A percentile compares a stretch with the other conserved stretches of the same genome.
These are phyloP conservation scores for Candida orba DNA, from an alignment of 805 yeast species.

Conservation along the genomic window DNA sequence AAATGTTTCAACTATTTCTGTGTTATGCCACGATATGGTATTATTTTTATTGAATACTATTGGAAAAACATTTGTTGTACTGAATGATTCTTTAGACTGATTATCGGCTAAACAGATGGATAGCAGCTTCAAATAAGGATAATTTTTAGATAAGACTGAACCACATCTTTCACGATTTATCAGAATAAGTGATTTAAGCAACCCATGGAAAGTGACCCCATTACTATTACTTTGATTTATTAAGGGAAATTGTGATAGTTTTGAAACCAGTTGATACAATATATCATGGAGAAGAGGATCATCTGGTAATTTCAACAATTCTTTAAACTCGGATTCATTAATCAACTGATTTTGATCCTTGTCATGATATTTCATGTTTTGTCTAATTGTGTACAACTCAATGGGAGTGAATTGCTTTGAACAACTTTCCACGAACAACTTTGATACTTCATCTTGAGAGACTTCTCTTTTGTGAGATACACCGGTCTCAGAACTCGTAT, in stretches of 20 bases:
- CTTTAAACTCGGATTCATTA: slow-evolving; percentile 21
- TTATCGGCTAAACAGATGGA: slow-evolving; percentile 26
- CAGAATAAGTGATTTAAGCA: slow-evolving; percentile 37
- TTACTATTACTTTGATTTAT: slow-evolving; percentile 25
- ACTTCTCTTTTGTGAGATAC: slow-evolving; percentile 6
- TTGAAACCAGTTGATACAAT: slow-evolving; percentile 32
- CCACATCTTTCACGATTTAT: slow-evolving; percentile 37
- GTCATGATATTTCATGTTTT: slow-evolving; percentile 17
- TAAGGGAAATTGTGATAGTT: slow-evolving; percentile 45
- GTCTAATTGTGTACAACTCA: slow-evolving; percentile 27
- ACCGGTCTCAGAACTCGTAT: slow-evolving; percentile 11
- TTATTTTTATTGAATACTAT: slow-evolving; percentile 9
- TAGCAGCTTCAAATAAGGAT: slow-evolving; percentile 37
- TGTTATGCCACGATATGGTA: slow-evolving; percentile 21
- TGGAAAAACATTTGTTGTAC: slow-evolving; percentile 12
- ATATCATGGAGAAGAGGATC: slow-evolving; percentile 23
- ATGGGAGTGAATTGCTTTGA: slow-evolving; percentile 27
- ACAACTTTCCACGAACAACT: slow-evolving; percentile 26
- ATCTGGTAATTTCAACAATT: slow-evolving; percentile 31
- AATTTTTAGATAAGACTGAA: slow-evolving; percentile 28
- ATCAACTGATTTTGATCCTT: slow-evolving; percentile 22
- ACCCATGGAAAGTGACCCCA: slow-evolving; percentile 30
- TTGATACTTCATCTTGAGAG: slow-evolving; percentile 18
- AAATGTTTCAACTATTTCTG: slow-evolving; percentile 33
- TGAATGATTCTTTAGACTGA: neutral